Evolutionary conservation across 208 protist species (phyloP), one percentile per base, ranked within the genome.

Genomic region (Angomonas deanei): DNA sequence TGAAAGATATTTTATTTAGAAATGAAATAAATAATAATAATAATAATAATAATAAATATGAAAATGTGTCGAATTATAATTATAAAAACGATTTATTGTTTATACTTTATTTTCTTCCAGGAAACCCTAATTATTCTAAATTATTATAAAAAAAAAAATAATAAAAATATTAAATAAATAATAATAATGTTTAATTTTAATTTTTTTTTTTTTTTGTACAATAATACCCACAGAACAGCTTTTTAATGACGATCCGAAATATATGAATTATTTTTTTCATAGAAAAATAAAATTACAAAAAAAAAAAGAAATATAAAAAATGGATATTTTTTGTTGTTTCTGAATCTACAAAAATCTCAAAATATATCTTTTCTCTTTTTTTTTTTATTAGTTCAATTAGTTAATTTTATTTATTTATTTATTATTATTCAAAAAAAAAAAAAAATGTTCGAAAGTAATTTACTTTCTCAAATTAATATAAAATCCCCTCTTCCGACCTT

Each of bases 361-460:
- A n/a, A n/a, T n/a, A n/a, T n/a, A n/a, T n/a, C n/a, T n/a, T 42
- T 42, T 42, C 8, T 42, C 15, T 42, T 42, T 42, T 42, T n/a
- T 42, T 42, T 42, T 42, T 42, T 42, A 42, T 42, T 42, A n/a
- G 15, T 42, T 42, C 15, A 42, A n/a, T 42, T 42, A n/a, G 15
- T 42, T 42, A 42, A n/a, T 42, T n/a, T 42, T 42, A 42, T 42
- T 42, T n/a, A n/a, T 15, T 8, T 42, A n/a, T n/a, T 42, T 42
- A 42, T 42, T 42, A n/a, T 15, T 42, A 42, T 8, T 42, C 36
- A 42, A 42, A 8, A 42, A 42, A 42, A 42, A 42, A 42, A 42
- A 42, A 42, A 42, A 13, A 88, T 93, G 83, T 88, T 91, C 52
- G 80, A 88, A 52, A 91, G 74, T 61, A 88, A 84, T 30, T 74